Base-by-base conservation (phyloP, 495 filamentous ascomycete genomes). In the Letharia lupina region DNA sequence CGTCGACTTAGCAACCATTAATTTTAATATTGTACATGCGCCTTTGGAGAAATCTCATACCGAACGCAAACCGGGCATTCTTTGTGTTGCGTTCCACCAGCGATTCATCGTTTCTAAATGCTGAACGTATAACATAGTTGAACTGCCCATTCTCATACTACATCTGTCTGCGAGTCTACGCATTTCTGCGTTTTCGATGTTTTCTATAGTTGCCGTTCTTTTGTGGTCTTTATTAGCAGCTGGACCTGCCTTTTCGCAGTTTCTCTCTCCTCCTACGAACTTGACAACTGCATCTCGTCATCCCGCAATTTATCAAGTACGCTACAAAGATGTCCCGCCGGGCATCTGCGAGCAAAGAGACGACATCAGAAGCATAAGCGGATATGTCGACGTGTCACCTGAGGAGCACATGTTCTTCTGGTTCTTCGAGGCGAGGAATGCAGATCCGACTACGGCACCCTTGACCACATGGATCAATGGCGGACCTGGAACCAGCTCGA, bases 281-380 rank as follows among this genome's bases (percentile, higher is more conserved):
- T 33, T 54, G 28, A 54, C 50, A 33, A 54, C 2, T 15, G 28
- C 4, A 50, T 4, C 23, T 28, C 23, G 23, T 28, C 23, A 50
- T 28, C 5, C 45, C 16, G 16, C n/a, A 23, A 8, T 0, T 9
- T 28, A 50, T 28, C 2, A 2, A 0, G 76, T 81, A 31, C 76
- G 82, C 12, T 85, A 83, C 72, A 85, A 84, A 70, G 69, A 83
- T 69, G 82, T 83, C 3, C 80, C 82, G 1, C 70, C 80, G 5
- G 82, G 82, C n/a, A 83, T 82, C 60, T 86, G 83, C 67, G 83
- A 86, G 74, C 72, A 78, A 6, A 76, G 81, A 64, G 81, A 81
- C 1, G 70, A 75, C 60, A 80, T 86, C 35, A 83, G 82, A 71
- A 80, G 76, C 64, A 84, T 79, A 70, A 79, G 77, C 40, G 83